These are phyloP conservation scores for Platismatia glauca DNA, from an alignment of 495 filamentous ascomycete genomes.

Conservation along the genomic window DNA sequence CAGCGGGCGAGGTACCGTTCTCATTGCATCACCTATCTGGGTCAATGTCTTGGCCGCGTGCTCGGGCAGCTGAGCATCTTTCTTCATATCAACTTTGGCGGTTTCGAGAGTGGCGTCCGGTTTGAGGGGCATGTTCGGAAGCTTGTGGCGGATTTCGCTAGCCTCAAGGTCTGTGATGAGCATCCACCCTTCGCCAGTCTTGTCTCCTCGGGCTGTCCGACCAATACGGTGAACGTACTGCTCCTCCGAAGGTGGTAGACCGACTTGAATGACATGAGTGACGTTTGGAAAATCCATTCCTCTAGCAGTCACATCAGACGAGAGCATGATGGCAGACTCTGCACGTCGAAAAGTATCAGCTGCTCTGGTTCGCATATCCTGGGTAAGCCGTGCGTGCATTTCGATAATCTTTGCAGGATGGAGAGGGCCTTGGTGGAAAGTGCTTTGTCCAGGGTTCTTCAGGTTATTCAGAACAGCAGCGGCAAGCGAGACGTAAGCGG, in stretches of 20 bases:
- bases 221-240: conserved; percentile 69
- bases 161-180: conserved; percentile 55
- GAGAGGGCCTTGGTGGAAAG: conserved; percentile 35
- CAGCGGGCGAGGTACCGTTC: conserved; percentile 25
- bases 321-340: conserved; percentile 65
- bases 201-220: conserved; percentile 64
- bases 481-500: conserved; percentile 58
- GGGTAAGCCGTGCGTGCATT: conserved; percentile 75
- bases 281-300: conserved; percentile 77
- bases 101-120: conserved; percentile 45
- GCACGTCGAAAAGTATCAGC: conserved; percentile 61
- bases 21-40: conserved; percentile 32
- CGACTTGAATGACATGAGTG: conserved; percentile 63
- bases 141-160: conserved; percentile 35
- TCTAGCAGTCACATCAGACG: conserved; percentile 88
- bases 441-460: conserved; percentile 23
- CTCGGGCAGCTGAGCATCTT: conserved; percentile 25
- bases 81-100: conserved; percentile 46
- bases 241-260: conserved; percentile 50
- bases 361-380: conserved; percentile 54
- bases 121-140: conserved; percentile 57
- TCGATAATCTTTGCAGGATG: conserved; percentile 44
- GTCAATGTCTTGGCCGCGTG: conserved; percentile 30
- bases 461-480: conserved; percentile 51
- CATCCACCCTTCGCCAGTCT: conserved; percentile 72